A percentile compares a stretch with the other conserved stretches of the same genome.
Evolutionary conservation across 768 basidiomycete genomes (phyloP).

Genomic region (Pleurotus sapidus): DNA sequence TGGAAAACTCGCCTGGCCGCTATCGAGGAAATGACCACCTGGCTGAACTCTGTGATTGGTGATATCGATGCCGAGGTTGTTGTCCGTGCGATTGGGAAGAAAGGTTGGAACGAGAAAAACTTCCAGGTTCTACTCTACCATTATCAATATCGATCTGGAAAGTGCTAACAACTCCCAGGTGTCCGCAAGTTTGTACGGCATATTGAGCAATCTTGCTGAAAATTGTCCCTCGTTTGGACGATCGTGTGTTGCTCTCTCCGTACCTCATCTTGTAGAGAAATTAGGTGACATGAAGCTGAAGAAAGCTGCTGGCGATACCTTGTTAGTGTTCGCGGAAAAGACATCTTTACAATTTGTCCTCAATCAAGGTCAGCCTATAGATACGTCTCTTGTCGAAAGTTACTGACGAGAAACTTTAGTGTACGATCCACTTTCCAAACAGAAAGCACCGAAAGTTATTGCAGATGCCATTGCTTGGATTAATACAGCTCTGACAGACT

Average conservation of each 20-base stretch:
- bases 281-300: conserved; percentile 95
- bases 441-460: conserved; percentile 96
- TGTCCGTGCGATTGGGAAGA: conserved; percentile 84
- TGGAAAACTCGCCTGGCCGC: conserved; percentile 93
- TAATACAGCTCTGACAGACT: conserved; percentile 81
- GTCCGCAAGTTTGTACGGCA: conserved; percentile 82
- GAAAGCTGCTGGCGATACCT: conserved; percentile 89
- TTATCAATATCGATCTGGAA: not conserved
- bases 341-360: conserved; percentile 94
- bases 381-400: not conserved
- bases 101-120: conserved; percentile 98
- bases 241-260: conserved; percentile 78
- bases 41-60: conserved; percentile 70
- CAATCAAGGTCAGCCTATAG: conserved; percentile 65
- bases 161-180: conserved; percentile 50
- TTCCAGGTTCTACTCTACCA: conserved; percentile 65
- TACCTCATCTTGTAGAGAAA: conserved; percentile 87
- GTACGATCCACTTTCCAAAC: conserved; percentile 90
- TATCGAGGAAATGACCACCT: conserved; percentile 79
- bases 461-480: conserved; percentile 91
- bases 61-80: conserved; percentile 85
- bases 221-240: conserved; percentile 80
- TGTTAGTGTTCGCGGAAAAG: conserved; percentile 85
- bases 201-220: conserved; percentile 72
- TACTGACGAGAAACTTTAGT: conserved; percentile 40